Evolutionary conservation across 2,329 filamentous ascomycete species (phyloP), one percentile per base, ranked within the genome.

Genomic region (Metarhizium album): DNA sequence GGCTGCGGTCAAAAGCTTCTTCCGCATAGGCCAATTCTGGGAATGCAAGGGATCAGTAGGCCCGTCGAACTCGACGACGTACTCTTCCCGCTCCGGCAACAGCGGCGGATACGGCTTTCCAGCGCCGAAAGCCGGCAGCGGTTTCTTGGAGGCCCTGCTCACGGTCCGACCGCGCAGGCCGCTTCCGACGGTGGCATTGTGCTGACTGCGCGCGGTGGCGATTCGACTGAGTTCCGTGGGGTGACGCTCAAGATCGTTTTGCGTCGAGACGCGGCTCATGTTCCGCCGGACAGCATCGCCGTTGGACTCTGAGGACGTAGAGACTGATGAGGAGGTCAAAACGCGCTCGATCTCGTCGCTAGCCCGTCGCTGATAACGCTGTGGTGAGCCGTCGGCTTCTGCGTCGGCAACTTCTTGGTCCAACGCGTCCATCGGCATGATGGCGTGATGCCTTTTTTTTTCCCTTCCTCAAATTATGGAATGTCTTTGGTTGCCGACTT

Each of bases 41-140:
- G 88, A 85, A 66, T 95, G 89, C 53, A 90, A 62, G 2, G 89
- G 89, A 60, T 95, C 90, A 56, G 90, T 76, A 1, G 82, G 84
- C 0, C 89, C 90, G 58, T 90, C 84, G 62, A 95, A 95, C 66
- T 89, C 86, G 42, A 90, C 86, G 0, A 90, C 85, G 61, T 90
- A 91, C 56, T 87, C 81, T 59, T 90, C 86, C 58, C 77, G 74
- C 14, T 82, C 79, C 2, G 86, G 85, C 42, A 90, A 64, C 0
- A 71, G 73, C 3, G 86, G 86, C 3, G 87, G 87, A 59, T 81
- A 88, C 0, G 82, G 74, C 68, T 89, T 90, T n/a, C 83, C 85
- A 50, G 74, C 80, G 35, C 86, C 86, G 64, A 90, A 87, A 6
- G 70, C 67, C 1, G 86, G 86, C 51, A 90, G 62, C 1, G 84